Conservation (phyloP, 164 flowering plant species). For the Kingdonia uniflora region DNA sequence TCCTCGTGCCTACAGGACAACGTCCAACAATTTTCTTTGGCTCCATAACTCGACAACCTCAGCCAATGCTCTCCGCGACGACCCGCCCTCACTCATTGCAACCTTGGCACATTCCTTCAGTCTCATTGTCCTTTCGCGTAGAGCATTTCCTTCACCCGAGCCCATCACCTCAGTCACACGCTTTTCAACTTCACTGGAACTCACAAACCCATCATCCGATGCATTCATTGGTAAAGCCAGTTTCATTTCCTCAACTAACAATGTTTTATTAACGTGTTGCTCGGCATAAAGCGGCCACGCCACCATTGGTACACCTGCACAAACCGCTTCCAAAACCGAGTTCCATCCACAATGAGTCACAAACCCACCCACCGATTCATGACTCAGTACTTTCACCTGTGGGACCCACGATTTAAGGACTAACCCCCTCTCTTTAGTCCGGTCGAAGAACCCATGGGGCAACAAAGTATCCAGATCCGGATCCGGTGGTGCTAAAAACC, state of each 20-base stretch:
- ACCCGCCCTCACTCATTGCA: slow-evolving; percentile 24
- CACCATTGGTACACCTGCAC: slow-evolving; percentile 39
- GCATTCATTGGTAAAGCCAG: slow-evolving; percentile 20
- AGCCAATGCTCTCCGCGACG: slow-evolving; percentile 16
- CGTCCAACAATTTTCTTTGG: too few relatives aligned
- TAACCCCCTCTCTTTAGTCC: slow-evolving; percentile 24
- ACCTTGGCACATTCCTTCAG: slow-evolving; percentile 12
- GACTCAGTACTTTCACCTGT: slow-evolving; percentile 30
- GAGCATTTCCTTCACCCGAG: slow-evolving; percentile 16
- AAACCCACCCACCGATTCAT: slow-evolving; percentile 32
- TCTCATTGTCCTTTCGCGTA: slow-evolving; percentile 16
- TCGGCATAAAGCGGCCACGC: slow-evolving; percentile 48
- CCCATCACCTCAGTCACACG: slow-evolving; percentile 27
- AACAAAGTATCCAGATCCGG: slow-evolving; percentile 22
- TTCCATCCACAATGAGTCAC: slow-evolving; percentile 50
- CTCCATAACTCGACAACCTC: slow-evolving; percentile 16
- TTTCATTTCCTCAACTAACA: slow-evolving; percentile 29
- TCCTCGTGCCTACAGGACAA: too few relatives aligned
- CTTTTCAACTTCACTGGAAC: slow-evolving; percentile 23
- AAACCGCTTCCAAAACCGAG: slow-evolving; percentile 31
- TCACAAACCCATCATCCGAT: slow-evolving; percentile 21
- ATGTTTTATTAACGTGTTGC: slow-evolving; percentile 23
- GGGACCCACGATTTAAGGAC: slow-evolving; percentile 43
- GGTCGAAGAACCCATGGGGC: slow-evolving; percentile 31
- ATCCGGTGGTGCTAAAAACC: slow-evolving; percentile 9